Evolutionary conservation across 2,329 filamentous ascomycete species (phyloP).

Genomic region (Colletotrichum zoysiae): DNA sequence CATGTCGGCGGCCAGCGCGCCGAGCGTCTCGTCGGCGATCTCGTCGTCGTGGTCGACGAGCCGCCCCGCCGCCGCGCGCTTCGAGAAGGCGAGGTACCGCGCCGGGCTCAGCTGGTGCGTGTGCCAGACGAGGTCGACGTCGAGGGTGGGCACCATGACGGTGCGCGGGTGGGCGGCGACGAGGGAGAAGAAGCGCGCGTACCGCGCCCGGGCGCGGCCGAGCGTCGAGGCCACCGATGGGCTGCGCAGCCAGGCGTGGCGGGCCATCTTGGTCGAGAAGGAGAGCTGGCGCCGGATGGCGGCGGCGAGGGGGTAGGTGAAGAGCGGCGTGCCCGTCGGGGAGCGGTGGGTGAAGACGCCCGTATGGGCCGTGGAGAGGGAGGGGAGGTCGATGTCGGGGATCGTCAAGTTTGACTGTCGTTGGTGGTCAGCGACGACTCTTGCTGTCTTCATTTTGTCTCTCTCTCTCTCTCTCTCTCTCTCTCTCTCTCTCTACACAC

Average conservation of each 20-base stretch:
- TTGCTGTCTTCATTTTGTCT: background rate
- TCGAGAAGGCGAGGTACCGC: constrained; percentile 45
- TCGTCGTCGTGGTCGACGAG: constrained; percentile 57
- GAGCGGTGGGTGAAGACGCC: constrained; percentile 42
- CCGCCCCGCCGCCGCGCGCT: constrained; percentile 40
- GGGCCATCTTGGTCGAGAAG: constrained; percentile 58
- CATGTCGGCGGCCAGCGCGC: constrained; percentile 48
- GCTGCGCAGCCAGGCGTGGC: constrained; percentile 54
- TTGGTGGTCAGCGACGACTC: background rate
- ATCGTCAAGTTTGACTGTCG: constrained; percentile 9
- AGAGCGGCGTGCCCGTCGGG: constrained; percentile 16
- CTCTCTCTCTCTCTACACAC: too few species aligned
- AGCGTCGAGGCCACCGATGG: constrained; percentile 52
- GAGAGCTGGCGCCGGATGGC: constrained; percentile 53
- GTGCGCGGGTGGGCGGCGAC: constrained; percentile 47
- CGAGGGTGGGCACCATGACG: constrained; percentile 55
- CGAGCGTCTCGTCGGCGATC: constrained; percentile 47
- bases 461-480: background rate
- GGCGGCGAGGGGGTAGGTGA: constrained; percentile 45
- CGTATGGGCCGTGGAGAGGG: constrained; percentile 13
- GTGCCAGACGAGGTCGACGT: constrained; percentile 59
- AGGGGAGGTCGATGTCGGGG: constrained; percentile 13
- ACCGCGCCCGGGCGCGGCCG: constrained; percentile 52
- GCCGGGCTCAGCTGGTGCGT: constrained; percentile 55
- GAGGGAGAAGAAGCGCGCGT: constrained; percentile 54